Evolutionary conservation across 176 grass and related monocot species (phyloP).

Genomic region (Oryza coarctata): DNA sequence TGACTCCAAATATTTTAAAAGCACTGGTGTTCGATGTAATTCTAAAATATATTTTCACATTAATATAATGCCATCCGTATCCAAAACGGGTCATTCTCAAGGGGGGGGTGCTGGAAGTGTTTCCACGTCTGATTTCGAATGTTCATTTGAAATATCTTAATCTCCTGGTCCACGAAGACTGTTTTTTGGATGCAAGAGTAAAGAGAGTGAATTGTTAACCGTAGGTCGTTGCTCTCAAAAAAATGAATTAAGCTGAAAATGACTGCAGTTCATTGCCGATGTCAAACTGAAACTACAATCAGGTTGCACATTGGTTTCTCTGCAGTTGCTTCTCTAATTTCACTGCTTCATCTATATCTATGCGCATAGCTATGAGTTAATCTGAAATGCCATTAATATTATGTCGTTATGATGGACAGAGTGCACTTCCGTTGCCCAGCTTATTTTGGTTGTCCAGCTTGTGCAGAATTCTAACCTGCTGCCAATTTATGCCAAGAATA

Average conservation of each 20-base stretch:
- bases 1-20: not conserved
- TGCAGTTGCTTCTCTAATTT: not conserved
- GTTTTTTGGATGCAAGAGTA: not conserved
- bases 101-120: not conserved
- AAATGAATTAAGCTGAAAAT: not conserved
- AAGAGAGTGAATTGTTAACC: not conserved
- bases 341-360: not conserved
- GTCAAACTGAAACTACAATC: not conserved
- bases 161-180: not conserved
- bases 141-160: not conserved
- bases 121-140: not conserved
- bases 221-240: not conserved
- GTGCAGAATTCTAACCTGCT: not conserved
- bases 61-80: slow-evolving; percentile 4
- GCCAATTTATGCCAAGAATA: slow-evolving; percentile 1
- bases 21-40: slow-evolving; percentile 2
- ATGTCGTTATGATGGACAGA: not conserved
- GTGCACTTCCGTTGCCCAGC: not conserved
- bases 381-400: not conserved
- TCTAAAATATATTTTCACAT: not conserved
- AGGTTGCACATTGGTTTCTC: not conserved
- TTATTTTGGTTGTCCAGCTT: not conserved
- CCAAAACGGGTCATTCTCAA: not conserved
- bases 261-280: not conserved
- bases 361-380: not conserved